Base-by-base conservation (phyloP, 192 early-diverging fungal species). In the Coemansia sp. region DNA sequence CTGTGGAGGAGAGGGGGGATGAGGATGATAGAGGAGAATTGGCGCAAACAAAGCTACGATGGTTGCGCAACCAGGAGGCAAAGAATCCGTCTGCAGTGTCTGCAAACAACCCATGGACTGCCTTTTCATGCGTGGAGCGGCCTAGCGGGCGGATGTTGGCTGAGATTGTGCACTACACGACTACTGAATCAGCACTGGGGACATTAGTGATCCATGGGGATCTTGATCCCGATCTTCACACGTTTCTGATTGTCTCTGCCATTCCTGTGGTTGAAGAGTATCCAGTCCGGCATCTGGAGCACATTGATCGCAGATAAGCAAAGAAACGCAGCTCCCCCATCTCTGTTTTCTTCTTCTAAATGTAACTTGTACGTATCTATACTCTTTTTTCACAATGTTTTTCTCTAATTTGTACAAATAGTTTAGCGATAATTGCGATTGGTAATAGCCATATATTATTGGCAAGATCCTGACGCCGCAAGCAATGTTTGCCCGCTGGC, bases 201-300 rank as follows among this genome's bases (percentile, higher is more conserved):
- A 70, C 76, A 5, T 31, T 79, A 25, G 47, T 70, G 14, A 27
- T 79, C n/a, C 60, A 72, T 30, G 67, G 66, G 14, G 70, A 73
- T 1, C 22, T 73, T 40, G 63, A 48, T 13, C 41, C 58, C 2
- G 63, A 59, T 2, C 17, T 65, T 55, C 63, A 70, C 17, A 65
- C 62, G 60, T 67, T 79, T 45, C 50, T 79, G 59, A 62, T 73
- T 2, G 61, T 79, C 6, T 70, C 76, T n/a, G 63, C 70, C 4
- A 66, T 73, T 15, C 45, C 70, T 2, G 69, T 78, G 6, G 41
- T 55, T 29, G 75, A 78, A 36, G 75, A 78, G 47, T 78, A 78
- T 42, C 65, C 67, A 2, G 36, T 66, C 1, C 41, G 73, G 31
- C 50, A 62, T 29, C 28, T 59, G 8, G 27, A 58, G 19, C 36